Evolutionary conservation across 768 basidiomycete genomes (phyloP), one percentile per base, ranked within the genome.

Genomic region (Psilocybe azurescens): DNA sequence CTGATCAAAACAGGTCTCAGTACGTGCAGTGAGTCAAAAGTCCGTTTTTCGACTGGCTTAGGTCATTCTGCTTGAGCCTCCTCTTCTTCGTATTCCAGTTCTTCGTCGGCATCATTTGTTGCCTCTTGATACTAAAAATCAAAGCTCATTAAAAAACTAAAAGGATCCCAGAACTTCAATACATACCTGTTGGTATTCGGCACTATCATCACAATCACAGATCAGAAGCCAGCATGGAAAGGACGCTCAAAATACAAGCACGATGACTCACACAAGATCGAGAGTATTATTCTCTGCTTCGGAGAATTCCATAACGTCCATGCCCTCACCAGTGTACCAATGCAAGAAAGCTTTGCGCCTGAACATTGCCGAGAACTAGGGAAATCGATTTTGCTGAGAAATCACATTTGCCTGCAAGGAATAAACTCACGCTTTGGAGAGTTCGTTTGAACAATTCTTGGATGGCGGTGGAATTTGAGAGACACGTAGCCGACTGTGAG

Each of bases 301-400:
- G 0, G 90, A 84, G 74, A 95, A 94, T 75, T 95, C 85, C 89
- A 89, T 84, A 16, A 83, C 72, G 71, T 95, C 95, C 95, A 96
- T 95, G 47, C 94, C 94, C 73, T 96, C 94, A 11, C 87, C 90
- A 8, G 88, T 91, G 73, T 94, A 95, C 82, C 93, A 95, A 72
- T 95, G 93, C 60, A 96, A 75, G 82, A 93, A 97, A 5, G 95
- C 95, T 49, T 83, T 81, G 32, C 94, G 85, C 72, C 90, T 92
- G 77, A 85, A 95, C 92, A 96, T 95, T 4, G 81, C 76, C 0
- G 84, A 64, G 74, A 94, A 95, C 90, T 94, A 69, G 41, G 46
- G 20, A 44, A 53, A 29, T 49, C 64, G 11, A 30, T 29, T 51
- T 61, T 10, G 52, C 4, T 30, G 64, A 10, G 11, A 10, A 6